Evolutionary conservation across 345 rosid species (phyloP).

Genomic region (Punica granatum): DNA sequence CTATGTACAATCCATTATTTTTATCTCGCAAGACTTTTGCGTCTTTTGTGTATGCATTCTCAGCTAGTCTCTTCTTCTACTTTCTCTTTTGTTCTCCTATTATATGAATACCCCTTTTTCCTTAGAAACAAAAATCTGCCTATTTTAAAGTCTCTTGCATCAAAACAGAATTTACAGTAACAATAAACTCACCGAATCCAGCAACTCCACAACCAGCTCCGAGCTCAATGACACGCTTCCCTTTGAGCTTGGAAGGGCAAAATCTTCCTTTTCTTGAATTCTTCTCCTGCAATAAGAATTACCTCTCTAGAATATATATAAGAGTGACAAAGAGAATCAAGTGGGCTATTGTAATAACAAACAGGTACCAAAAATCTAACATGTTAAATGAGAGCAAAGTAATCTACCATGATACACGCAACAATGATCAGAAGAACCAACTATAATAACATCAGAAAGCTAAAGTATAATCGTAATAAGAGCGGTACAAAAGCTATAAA

Average conservation of each 20-base stretch:
- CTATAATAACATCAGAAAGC: background rate
- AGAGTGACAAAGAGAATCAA: background rate
- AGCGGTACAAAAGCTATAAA: background rate
- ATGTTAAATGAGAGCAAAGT: background rate
- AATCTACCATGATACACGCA: background rate
- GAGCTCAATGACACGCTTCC: slow-evolving; percentile 83
- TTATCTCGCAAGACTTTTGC: background rate
- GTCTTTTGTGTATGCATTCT: background rate
- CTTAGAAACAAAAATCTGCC: background rate
- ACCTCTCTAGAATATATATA: background rate
- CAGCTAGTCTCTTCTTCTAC: background rate
- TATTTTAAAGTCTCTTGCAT: background rate
- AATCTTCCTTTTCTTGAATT: slow-evolving; percentile 85
- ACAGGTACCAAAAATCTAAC: background rate
- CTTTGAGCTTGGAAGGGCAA: slow-evolving; percentile 72
- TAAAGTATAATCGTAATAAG: background rate
- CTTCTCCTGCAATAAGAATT: slow-evolving; percentile 45
- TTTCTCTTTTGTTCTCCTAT: too few species aligned
- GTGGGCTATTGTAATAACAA: background rate
- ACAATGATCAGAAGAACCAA: background rate
- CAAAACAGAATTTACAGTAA: background rate
- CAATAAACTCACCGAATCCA: slow-evolving; percentile 70
- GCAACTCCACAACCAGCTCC: slow-evolving; percentile 99
- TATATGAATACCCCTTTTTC: background rate
- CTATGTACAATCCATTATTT: background rate